Evolutionary conservation across 1,139 yeast species (phyloP).

Genomic region (Geotrichum carabidarum): DNA sequence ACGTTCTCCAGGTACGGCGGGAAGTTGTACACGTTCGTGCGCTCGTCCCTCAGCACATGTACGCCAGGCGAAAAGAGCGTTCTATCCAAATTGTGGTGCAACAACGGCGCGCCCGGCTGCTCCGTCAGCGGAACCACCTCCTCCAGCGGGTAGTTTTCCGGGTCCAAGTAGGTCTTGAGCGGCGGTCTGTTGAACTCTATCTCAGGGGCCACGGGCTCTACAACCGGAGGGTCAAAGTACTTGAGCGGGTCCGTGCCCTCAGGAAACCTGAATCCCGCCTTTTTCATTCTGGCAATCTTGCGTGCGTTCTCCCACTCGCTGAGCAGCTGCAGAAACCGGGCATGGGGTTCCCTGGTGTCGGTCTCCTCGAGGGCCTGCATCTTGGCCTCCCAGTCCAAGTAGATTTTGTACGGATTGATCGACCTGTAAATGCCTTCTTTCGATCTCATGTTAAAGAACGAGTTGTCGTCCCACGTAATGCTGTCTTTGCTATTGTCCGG

Average conservation of each 20-base stretch:
- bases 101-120: constrained; percentile 40
- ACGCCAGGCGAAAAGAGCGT: constrained; percentile 80
- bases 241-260: background rate
- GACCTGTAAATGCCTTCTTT: background rate
- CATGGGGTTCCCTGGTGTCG: constrained; percentile 8
- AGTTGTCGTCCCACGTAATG: constrained; percentile 7
- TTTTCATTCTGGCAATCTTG: constrained; percentile 7
- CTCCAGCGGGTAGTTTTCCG: background rate
- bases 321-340: background rate
- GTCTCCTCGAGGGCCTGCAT: constrained; percentile 5
- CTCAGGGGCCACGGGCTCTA: background rate
- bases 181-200: background rate
- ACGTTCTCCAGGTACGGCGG: constrained; percentile 56
- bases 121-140: constrained; percentile 1
- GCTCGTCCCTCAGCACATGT: constrained; percentile 70
- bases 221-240: background rate
- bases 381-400: constrained; percentile 10
- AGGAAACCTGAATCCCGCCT: constrained; percentile 1
- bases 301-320: constrained; percentile 1
- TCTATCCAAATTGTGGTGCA: constrained; percentile 61
- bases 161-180: background rate
- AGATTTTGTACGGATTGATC: background rate
- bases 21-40: constrained; percentile 70
- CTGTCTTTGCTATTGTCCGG: background rate
- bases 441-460: background rate